Conservation (phyloP, 2,329 filamentous ascomycete genomes). For the Lecanosticta acicola region DNA sequence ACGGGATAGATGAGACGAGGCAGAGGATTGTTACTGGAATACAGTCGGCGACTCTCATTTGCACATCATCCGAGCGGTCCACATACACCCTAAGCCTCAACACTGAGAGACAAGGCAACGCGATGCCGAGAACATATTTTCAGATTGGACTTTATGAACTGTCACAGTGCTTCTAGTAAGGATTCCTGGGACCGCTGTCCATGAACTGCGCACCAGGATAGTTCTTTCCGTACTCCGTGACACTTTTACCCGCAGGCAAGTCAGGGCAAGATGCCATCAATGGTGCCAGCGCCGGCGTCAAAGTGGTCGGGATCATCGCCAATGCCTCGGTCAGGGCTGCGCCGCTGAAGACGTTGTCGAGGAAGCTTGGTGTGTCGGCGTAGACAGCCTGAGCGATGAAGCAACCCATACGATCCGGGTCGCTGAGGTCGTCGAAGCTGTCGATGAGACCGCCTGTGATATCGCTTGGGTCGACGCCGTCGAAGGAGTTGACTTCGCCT, state of each 20-base stretch:
- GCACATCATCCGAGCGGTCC: too few relatives aligned
- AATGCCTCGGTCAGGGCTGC: slow-evolving; percentile 10
- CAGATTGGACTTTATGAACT: too few relatives aligned
- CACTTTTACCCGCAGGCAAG: slow-evolving; percentile 15
- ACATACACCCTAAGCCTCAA: too few relatives aligned
- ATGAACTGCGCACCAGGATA: slow-evolving; percentile 15
- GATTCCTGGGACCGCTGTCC: slow-evolving; percentile 7
- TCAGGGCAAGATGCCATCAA: slow-evolving; percentile 15
- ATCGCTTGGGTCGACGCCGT: slow-evolving; percentile 21
- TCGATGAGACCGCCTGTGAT: slow-evolving; percentile 24
- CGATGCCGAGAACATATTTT: too few relatives aligned
- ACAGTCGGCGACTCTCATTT: too few relatives aligned
- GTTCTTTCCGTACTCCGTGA: slow-evolving; percentile 6
- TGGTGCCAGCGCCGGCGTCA: slow-evolving; percentile 14
- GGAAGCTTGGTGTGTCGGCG: slow-evolving; percentile 19
- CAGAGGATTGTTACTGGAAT: too few relatives aligned
- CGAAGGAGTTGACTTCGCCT: slow-evolving; percentile 24
- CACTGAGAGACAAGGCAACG: too few relatives aligned
- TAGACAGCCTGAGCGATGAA: slow-evolving; percentile 24
- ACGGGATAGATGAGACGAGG: too few relatives aligned
- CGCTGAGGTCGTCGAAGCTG: slow-evolving; percentile 16
- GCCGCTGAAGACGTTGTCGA: slow-evolving; percentile 20
- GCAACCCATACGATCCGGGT: slow-evolving; percentile 21
- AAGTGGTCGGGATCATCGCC: slow-evolving; percentile 8
- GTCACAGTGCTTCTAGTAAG: too few relatives aligned